Conservation (phyloP, 164 flowering plant species). For the Tetrastigma voinierianum region DNA sequence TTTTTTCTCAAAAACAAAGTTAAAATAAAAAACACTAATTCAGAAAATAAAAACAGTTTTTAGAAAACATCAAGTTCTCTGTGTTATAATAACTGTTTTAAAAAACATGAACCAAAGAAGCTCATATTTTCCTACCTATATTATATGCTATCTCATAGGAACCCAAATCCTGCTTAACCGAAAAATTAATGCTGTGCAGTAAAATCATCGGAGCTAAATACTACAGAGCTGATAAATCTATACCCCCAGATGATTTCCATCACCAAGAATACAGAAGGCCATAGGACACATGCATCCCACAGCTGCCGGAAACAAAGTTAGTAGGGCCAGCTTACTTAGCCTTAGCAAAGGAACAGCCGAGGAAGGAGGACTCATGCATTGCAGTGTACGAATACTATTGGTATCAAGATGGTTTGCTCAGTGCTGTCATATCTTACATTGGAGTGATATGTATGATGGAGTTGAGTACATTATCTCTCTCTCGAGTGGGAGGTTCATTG, state of each 20-base stretch:
- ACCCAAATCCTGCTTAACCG: too few species aligned
- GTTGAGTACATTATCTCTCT: slow-evolving; percentile 49
- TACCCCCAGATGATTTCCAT: not conserved
- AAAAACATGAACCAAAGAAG: too few species aligned
- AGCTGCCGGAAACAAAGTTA: slow-evolving; percentile 40
- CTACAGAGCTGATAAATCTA: slow-evolving; percentile 9
- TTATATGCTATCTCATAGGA: too few species aligned
- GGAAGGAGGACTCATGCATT: slow-evolving; percentile 58
- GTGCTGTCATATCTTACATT: too few species aligned
- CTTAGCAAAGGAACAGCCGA: slow-evolving; percentile 40
- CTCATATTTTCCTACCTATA: too few species aligned
- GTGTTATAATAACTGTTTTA: too few species aligned
- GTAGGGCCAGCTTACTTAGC: slow-evolving; percentile 31
- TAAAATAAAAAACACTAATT: too few species aligned
- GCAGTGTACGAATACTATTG: slow-evolving; percentile 60
- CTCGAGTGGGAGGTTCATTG: slow-evolving; percentile 23
- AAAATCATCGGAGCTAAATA: slow-evolving; percentile 51
- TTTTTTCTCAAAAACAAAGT: too few species aligned
- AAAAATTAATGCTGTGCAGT: slow-evolving; percentile 17
- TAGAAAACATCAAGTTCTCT: too few species aligned
- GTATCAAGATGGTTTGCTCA: too few species aligned
- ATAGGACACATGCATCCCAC: slow-evolving; percentile 64
- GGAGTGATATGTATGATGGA: slow-evolving; percentile 45
- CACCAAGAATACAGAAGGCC: slow-evolving; percentile 40
- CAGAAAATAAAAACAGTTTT: too few species aligned